phyloP scores from a whole-genome alignment of 805 yeast genomes.

The Teunomyces barrocoloradensis region DNA sequence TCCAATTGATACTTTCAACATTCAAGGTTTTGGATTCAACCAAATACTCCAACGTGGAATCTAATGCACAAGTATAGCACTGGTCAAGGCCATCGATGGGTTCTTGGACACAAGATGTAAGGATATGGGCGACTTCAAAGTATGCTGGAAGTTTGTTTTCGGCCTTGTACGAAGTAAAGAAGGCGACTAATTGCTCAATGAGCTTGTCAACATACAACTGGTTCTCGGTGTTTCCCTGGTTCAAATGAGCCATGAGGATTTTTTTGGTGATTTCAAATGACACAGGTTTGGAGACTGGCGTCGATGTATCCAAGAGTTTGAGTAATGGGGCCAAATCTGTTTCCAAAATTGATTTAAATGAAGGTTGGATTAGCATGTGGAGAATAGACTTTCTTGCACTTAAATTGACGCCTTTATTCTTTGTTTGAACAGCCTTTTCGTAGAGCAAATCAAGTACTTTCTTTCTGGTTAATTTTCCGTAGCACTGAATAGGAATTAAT shows the following conservation, averaged over 20 bases:
- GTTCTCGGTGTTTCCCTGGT: constrained; percentile 33
- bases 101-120: neutral
- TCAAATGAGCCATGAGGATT: constrained; percentile 41
- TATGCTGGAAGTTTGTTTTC: neutral
- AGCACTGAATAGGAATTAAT: constrained; percentile 51
- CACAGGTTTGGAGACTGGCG: constrained; percentile 1
- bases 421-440: constrained; percentile 2
- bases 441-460: constrained; percentile 13
- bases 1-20: constrained; percentile 19
- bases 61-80: neutral
- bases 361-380: constrained; percentile 48
- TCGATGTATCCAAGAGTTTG: constrained; percentile 3
- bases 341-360: constrained; percentile 54
- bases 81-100: neutral
- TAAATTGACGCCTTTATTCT: constrained; percentile 2
- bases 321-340: constrained; percentile 27
- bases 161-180: constrained; percentile 6
- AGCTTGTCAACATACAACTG: constrained; percentile 18
- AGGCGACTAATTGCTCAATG: constrained; percentile 12
- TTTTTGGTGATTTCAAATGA: constrained; percentile 17
- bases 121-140: constrained; percentile 2
- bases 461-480: constrained; percentile 13
- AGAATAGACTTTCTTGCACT: constrained; percentile 23
- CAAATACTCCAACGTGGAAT: neutral
- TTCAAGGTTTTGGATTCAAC: neutral